These are phyloP conservation scores for Phytophthora europaea DNA, from an alignment of 352 stramenopile species.

Conservation along the genomic window DNA sequence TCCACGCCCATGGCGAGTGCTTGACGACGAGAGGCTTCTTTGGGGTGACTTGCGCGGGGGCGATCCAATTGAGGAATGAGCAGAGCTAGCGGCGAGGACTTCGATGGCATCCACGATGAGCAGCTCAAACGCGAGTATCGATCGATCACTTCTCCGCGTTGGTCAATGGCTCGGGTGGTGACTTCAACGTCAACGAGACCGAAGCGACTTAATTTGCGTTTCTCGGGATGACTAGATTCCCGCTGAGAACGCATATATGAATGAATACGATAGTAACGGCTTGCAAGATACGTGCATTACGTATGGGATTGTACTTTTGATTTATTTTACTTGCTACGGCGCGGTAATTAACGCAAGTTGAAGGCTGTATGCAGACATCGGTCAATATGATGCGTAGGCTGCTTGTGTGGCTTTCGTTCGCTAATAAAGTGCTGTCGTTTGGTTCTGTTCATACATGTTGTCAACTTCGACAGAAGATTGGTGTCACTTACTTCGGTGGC, in stretches of 20 bases:
- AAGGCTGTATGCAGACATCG: slow-evolving; percentile 1
- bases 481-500: not conserved
- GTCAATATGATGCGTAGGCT: not conserved
- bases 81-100: not conserved
- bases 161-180: not conserved
- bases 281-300: slow-evolving; percentile 7
- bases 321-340: not conserved
- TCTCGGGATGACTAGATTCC: slow-evolving; percentile 8
- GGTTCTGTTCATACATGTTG: not conserved
- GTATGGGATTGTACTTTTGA: not conserved
- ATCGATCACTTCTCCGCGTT: not conserved
- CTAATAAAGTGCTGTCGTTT: not conserved
- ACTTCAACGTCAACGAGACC: slow-evolving; percentile 36
- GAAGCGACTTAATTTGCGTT: slow-evolving; percentile 46
- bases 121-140: not conserved
- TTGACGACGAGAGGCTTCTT: not conserved
- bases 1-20: slow-evolving; percentile 37
- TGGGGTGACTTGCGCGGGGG: slow-evolving; percentile 24
- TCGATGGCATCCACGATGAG: not conserved
- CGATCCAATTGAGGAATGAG: slow-evolving; percentile 46
- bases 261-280: not conserved
- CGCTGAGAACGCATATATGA: not conserved
- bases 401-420: no score
- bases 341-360: slow-evolving; percentile 31
- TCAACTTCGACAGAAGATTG: not conserved